Evolutionary conservation across 352 stramenopile species (phyloP).

Genomic region (Globisporangium spinosum): DNA sequence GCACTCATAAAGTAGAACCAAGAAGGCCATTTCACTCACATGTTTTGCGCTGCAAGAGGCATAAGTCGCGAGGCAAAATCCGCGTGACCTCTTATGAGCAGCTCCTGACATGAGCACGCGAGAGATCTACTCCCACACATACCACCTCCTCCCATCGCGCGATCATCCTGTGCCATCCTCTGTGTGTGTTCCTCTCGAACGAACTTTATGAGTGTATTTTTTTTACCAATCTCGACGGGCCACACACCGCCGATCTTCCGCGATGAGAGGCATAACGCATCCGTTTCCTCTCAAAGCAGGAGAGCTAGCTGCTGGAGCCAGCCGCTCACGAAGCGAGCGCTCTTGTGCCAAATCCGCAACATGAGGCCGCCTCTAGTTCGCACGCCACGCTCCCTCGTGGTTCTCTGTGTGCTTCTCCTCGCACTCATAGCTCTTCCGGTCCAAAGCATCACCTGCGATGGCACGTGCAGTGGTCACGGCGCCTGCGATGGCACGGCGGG

Average conservation of each 20-base stretch:
- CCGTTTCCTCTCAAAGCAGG: neutral
- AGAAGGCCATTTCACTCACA: too few relatives aligned
- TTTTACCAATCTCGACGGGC: neutral
- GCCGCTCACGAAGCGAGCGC: neutral
- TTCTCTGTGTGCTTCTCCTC: neutral
- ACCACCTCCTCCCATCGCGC: neutral
- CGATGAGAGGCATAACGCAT: neutral
- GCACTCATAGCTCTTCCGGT: neutral
- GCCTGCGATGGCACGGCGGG: constrained; percentile 49
- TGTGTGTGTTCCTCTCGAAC: neutral
- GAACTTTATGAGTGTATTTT: neutral
- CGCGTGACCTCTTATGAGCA: neutral
- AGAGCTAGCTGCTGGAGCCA: neutral
- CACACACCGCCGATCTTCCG: neutral
- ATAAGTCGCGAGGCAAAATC: too few relatives aligned
- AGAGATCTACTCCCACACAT: neutral
- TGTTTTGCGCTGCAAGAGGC: too few relatives aligned
- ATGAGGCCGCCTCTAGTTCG: neutral
- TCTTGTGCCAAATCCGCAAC: neutral
- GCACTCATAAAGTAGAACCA: too few relatives aligned
- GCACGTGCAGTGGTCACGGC: constrained; percentile 69
- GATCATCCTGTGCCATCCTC: neutral
- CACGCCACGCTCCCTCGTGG: neutral
- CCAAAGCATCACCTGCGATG: constrained; percentile 40
- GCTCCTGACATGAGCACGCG: neutral